A percentile compares a stretch with the other conserved stretches of the same genome.
Evolutionary conservation across 1,139 yeast genomes (phyloP).

Genomic region (Pichia inconspicua): DNA sequence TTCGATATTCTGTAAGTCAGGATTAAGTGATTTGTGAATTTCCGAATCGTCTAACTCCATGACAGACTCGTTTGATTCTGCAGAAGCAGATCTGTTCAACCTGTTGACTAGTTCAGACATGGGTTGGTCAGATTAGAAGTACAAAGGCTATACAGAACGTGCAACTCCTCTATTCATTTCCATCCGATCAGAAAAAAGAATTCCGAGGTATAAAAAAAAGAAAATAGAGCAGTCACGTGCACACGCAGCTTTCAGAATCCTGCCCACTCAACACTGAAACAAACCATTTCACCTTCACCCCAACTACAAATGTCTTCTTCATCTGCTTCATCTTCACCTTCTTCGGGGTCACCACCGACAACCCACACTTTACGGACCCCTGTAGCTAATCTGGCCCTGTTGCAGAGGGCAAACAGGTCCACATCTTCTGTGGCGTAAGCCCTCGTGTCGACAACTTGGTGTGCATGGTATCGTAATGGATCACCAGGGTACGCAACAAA

Average conservation of each 20-base stretch:
- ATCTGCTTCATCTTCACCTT: not conserved
- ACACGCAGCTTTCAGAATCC: slow-evolving; percentile 46
- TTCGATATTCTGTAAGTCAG: slow-evolving; percentile 6
- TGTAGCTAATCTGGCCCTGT: slow-evolving; percentile 86
- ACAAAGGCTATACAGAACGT: too few relatives aligned
- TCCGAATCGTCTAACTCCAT: too few relatives aligned
- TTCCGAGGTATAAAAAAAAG: not conserved
- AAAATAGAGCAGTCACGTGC: too few relatives aligned
- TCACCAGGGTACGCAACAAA: slow-evolving; percentile 93
- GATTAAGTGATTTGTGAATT: not conserved
- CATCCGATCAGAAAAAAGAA: not conserved
- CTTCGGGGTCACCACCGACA: slow-evolving; percentile 26
- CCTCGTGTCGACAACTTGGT: slow-evolving; percentile 56
- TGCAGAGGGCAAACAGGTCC: slow-evolving; percentile 50
- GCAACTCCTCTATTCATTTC: too few relatives aligned
- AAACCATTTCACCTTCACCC: slow-evolving; percentile 24
- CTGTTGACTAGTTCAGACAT: not conserved
- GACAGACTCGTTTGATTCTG: too few relatives aligned
- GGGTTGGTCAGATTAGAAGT: too few relatives aligned
- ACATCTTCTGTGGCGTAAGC: slow-evolving; percentile 45
- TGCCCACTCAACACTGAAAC: slow-evolving; percentile 73
- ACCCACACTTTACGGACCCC: slow-evolving; percentile 86
- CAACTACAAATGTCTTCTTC: not conserved
- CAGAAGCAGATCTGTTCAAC: not conserved
- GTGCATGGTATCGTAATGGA: slow-evolving; percentile 85